phyloP scores from a whole-genome alignment of 1,284 basidiomycete genomes.

The Pseudozyma pruni region DNA sequence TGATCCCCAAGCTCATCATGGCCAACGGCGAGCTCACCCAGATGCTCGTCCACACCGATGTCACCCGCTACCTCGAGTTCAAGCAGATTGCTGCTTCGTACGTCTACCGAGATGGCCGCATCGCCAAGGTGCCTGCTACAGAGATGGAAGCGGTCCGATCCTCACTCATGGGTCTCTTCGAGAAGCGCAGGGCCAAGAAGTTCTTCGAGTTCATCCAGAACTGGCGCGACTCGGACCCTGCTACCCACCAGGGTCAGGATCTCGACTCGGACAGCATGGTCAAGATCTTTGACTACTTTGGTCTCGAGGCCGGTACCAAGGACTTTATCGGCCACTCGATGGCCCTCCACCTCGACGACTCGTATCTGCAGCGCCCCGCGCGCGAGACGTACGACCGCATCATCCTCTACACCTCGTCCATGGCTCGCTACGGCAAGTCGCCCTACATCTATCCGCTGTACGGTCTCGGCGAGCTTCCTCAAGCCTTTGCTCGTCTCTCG shows the following conservation, averaged over 20 bases:
- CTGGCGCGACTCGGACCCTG: slow-evolving; percentile 93
- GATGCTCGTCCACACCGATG: slow-evolving; percentile 99
- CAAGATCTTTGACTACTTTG: slow-evolving; percentile 90
- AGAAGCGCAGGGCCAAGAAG: slow-evolving; percentile 97
- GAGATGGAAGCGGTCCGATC: slow-evolving; percentile 96
- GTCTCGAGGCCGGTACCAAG: slow-evolving; percentile 94
- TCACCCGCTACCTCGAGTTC: slow-evolving; percentile 98
- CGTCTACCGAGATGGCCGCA: slow-evolving; percentile 95
- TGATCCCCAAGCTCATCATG: slow-evolving; percentile 77
- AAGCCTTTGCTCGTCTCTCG: slow-evolving; percentile 92
- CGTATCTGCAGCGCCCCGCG: slow-evolving; percentile 91
- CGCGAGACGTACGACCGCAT: slow-evolving; percentile 93
- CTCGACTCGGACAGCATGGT: slow-evolving; percentile 64
- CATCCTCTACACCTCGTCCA: slow-evolving; percentile 95
- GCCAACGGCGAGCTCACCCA: slow-evolving; percentile 96
- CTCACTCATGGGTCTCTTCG: slow-evolving; percentile 96
- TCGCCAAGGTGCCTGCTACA: slow-evolving; percentile 97
- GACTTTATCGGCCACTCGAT: slow-evolving; percentile 99
- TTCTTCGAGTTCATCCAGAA: slow-evolving; percentile 97
- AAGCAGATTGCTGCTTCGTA: slow-evolving; percentile 99
- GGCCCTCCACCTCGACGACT: slow-evolving; percentile 97
- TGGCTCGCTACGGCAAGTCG: slow-evolving; percentile 99
- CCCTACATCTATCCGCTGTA: slow-evolving; percentile 99
- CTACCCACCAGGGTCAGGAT: slow-evolving; percentile 82
- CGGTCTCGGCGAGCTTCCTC: slow-evolving; percentile 97